Conservation (phyloP, 345 rosid species). For the Salix purpurea region DNA sequence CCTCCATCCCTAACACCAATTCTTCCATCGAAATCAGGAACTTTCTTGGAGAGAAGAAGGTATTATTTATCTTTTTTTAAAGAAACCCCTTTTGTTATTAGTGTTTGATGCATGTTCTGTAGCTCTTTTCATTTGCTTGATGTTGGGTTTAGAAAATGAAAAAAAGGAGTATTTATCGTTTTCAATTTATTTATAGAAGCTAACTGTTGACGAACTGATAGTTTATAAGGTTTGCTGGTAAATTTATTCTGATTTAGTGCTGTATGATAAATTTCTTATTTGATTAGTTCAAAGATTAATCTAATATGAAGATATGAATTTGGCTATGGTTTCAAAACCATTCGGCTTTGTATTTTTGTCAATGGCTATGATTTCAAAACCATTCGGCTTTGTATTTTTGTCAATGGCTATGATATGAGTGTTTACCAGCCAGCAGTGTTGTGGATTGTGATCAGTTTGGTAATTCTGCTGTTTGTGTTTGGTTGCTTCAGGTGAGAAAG, state of each 20-base stretch:
- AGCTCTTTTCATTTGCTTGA: neutral
- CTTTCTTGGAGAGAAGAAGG: constrained; percentile 68
- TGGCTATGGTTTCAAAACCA: too few species aligned
- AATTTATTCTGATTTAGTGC: too few species aligned
- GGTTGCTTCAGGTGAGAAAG: constrained; percentile 36
- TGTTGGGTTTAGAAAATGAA: neutral
- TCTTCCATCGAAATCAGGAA: constrained; percentile 70
- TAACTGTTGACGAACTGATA: too few species aligned
- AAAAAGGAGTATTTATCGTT: neutral
- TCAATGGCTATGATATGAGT: too few species aligned
- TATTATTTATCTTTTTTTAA: neutral
- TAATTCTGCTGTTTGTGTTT: neutral
- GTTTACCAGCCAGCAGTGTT: neutral
- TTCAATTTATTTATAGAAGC: too few species aligned
- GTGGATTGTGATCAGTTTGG: neutral
- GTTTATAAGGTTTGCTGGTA: neutral
- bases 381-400: too few species aligned
- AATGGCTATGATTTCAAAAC: too few species aligned
- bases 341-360: too few species aligned
- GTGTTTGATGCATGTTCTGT: neutral
- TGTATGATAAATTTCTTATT: too few species aligned
- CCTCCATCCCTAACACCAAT: constrained; percentile 46
- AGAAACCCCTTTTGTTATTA: neutral
- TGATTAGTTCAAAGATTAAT: too few species aligned
- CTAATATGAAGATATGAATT: too few species aligned